Base-by-base conservation (phyloP, 352 stramenopile genomes). In the Globisporangium sylvaticum region DNA sequence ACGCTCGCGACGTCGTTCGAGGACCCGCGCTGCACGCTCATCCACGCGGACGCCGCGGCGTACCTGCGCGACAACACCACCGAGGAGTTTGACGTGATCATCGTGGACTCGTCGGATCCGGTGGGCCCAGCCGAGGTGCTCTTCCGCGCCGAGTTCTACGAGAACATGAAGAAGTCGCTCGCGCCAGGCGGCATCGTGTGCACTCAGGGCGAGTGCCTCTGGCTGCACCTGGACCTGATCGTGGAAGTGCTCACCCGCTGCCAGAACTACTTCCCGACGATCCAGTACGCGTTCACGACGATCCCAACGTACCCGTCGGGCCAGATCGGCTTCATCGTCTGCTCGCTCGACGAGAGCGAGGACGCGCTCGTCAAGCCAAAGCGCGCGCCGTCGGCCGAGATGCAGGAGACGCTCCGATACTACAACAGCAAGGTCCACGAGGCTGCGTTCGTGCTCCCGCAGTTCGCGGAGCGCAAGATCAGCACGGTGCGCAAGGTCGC, bases 271-370 rank as follows among this genome's bases (percentile, higher is more conserved):
- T 99, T 98, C 75, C 86, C 87, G 14, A 96, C 89, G 10, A 96
- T 99, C 69, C 95, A 99, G 71, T 99, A 99, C 84, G 96, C 96
- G 20, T 99, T 98, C 84, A 99, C 96, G 55, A 99, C 93, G 55
- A 98, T 99, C 73, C 98, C 98, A 6, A 99, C 97, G 27, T 99
- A 99, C 87, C 97, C 98, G 9, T 98, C 89, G 50, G 98, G 97
- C 53, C 97, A 99, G 79, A 99, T 99, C 80, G 97, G 97, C 42
- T 99, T 99, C 74, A 94, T 98, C 68, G 80, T 98, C 71, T 95
- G 88, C 80, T 90, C 88, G 62, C 75, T 94, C 14, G 84, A 93
- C 69, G 73, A 94, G 34, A 80, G 72, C 64, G 65, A 74, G 10
- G 74, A 79, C 25, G 78, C 77, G 12, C 68, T 95, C 64, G 72